phyloP scores from a whole-genome alignment of 805 yeast genomes.

The Candida railenensis region DNA sequence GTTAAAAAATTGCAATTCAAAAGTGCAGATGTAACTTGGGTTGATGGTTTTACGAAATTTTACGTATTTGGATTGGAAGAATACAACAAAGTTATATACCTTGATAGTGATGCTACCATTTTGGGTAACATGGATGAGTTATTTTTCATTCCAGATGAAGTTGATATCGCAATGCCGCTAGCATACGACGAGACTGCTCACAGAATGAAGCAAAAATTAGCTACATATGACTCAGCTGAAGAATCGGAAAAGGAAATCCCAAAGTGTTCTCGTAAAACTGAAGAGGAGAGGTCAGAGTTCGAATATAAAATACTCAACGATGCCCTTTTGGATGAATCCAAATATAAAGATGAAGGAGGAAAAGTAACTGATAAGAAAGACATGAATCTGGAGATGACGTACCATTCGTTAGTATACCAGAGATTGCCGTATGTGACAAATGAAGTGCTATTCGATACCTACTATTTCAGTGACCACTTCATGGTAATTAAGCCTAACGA shows the following conservation, averaged over 20 bases:
- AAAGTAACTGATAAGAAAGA: not conserved
- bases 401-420: not conserved
- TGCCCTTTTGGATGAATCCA: not conserved
- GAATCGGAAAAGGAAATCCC: not conserved
- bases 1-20: constrained; percentile 7
- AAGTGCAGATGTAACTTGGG: constrained; percentile 36
- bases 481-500: constrained; percentile 60
- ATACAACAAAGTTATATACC: constrained; percentile 52
- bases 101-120: constrained; percentile 36
- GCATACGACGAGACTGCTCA: constrained; percentile 30
- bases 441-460: not conserved
- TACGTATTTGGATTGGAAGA: constrained; percentile 48
- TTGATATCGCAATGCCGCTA: constrained; percentile 45
- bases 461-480: constrained; percentile 44
- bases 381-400: not conserved
- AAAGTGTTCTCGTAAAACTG: not conserved
- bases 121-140: constrained; percentile 42
- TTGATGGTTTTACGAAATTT: constrained; percentile 54
- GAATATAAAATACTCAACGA: not conserved
- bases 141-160: constrained; percentile 47
- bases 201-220: not conserved
- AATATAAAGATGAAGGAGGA: not conserved
- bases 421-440: not conserved
- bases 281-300: not conserved
- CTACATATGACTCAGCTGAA: not conserved